Evolutionary conservation across 129 eudicot species (phyloP).

Genomic region (Deinandra increscens): DNA sequence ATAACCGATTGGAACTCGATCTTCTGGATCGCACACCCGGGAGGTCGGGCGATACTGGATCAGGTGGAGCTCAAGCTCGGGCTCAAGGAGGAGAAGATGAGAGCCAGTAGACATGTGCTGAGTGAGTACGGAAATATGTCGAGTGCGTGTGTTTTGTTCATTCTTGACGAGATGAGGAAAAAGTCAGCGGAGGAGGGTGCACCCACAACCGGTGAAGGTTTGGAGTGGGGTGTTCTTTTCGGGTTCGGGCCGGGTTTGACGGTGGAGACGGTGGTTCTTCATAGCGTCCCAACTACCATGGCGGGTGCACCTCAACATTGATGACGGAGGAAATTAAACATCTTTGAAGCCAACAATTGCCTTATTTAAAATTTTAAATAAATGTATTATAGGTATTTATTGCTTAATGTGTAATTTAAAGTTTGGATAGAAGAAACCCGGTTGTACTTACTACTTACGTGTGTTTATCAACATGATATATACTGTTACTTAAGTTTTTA

Average conservation of each 20-base stretch:
- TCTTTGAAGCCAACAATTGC: too few species aligned
- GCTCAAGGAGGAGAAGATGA: conserved; percentile 46
- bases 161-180: conserved; percentile 57
- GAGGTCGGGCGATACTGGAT: conserved; percentile 57
- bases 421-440: too few species aligned
- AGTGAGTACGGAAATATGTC: conserved; percentile 66
- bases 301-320: not conserved
- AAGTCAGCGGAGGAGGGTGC: conserved; percentile 45
- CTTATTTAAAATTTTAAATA: too few species aligned
- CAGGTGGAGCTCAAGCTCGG: conserved; percentile 52
- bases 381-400: too few species aligned
- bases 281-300: conserved; percentile 39
- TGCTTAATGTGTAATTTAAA: too few species aligned
- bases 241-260: conserved; percentile 67
- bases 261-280: conserved; percentile 56
- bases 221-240: conserved; percentile 57
- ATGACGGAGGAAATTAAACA: not conserved
- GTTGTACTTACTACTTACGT: too few species aligned
- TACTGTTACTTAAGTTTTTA: too few species aligned
- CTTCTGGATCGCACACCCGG: conserved; percentile 49
- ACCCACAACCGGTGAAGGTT: conserved; percentile 50
- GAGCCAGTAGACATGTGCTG: conserved; percentile 49
- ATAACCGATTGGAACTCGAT: conserved; percentile 61
- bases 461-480: too few species aligned
- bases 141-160: conserved; percentile 54